phyloP scores from a whole-genome alignment of 2,329 filamentous ascomycete genomes.

The Botrytis medusae region DNA sequence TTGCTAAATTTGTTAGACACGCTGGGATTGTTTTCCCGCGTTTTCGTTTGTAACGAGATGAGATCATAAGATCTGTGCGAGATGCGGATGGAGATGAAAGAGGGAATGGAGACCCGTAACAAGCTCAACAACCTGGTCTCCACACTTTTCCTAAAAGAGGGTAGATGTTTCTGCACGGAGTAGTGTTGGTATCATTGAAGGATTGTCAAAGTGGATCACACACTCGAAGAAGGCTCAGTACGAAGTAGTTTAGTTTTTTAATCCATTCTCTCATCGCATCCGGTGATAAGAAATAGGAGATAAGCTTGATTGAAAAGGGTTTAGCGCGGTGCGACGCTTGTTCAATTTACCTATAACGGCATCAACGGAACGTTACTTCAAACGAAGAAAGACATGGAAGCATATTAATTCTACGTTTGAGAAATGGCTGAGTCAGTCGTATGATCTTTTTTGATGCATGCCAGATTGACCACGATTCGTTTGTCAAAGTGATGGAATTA shows the following conservation, averaged over 20 bases:
- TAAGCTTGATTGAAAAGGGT: not conserved
- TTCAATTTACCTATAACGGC: not conserved
- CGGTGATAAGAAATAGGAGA: not conserved
- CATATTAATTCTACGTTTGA: not conserved
- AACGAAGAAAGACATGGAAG: not conserved
- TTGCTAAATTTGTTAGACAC: not conserved
- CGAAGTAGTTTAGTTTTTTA: too few species aligned
- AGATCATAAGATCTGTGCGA: slow-evolving; percentile 1
- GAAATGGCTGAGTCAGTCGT: not conserved
- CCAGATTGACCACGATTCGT: slow-evolving; percentile 2
- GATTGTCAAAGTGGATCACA: not conserved
- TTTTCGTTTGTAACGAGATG: slow-evolving; percentile 3
- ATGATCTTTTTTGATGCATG: not conserved
- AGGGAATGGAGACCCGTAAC: not conserved
- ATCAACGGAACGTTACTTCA: not conserved
- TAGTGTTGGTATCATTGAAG: not conserved
- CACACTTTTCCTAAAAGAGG: not conserved
- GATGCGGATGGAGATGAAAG: not conserved
- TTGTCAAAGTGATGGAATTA: not conserved
- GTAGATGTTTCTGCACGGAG: not conserved
- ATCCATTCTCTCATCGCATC: not conserved
- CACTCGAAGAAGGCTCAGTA: not conserved
- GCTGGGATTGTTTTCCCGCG: not conserved
- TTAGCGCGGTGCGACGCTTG: not conserved
- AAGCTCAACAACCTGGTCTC: not conserved